Evolutionary conservation across 2,329 filamentous ascomycete genomes (phyloP), one percentile per base, ranked within the genome.

Genomic region (Cytospora schulzeri): DNA sequence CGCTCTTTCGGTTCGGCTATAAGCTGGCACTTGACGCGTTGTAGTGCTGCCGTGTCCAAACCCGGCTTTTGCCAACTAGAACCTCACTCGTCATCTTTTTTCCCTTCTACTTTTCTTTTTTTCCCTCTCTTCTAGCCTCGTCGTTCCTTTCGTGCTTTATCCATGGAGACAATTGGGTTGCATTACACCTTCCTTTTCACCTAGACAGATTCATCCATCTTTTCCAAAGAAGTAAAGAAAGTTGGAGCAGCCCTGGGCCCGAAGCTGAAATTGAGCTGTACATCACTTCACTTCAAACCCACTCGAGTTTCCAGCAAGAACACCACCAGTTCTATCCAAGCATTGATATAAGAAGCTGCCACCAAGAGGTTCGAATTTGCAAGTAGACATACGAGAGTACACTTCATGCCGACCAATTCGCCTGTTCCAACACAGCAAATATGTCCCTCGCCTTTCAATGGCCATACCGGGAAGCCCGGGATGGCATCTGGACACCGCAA

Each of bases 401-500:
- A 33, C 15, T 58, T 51, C 29, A 66, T 60, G 61, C 53, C 26
- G 33, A 50, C 29, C 45, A 35, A 31, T 29, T 22, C 53, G 48
- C 35, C 26, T 35, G 53, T 45, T 24, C 33, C 28, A 28, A 53
- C 53, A 19, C 33, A 33, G 35, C 53, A 33, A 62, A 15, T 11
- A 68, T 67, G 59, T 66, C 66, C 57, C 63, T 55, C 57, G 67
- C 19, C 51, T 70, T 67, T n/a, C 72, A 70, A 56, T 67, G 77
- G 28, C 75, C 76, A 11, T 77, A 77, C 69, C 73, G 76, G 63
- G 70, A 75, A 64, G 67, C 71, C 65, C 73, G 76, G 17, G 70
- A 76, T 53, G 76, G 76, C 58, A 70, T 75, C 66, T 77, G 76
- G 76, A 76, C 75, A 26, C 69, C 74, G 19, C 75, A 76, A 52